Evolutionary conservation across 1,284 basidiomycete genomes (phyloP).

Genomic region (Schizophyllum commune): DNA sequence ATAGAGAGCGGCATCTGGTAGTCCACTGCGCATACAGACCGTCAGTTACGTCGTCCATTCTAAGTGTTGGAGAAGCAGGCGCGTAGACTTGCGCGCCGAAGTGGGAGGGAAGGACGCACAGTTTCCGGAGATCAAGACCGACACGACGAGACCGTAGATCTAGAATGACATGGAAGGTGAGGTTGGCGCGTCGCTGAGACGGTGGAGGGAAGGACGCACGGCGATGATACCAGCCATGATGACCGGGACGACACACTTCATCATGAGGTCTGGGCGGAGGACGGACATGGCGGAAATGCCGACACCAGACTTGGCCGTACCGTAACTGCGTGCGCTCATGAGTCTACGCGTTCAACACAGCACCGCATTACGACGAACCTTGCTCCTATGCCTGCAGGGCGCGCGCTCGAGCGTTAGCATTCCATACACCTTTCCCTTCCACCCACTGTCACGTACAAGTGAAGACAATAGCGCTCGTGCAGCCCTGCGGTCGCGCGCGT

Average conservation of each 20-base stretch:
- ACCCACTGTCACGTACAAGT: conserved; percentile 61
- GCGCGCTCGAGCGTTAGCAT: conserved; percentile 8
- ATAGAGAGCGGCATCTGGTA: conserved; percentile 63
- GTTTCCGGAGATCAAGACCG: conserved; percentile 76
- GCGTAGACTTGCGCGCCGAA: background rate
- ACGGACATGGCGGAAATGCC: conserved; percentile 99
- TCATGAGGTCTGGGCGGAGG: conserved; percentile 89
- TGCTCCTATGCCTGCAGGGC: conserved; percentile 55
- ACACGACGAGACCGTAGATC: conserved; percentile 90
- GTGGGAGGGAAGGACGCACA: conserved; percentile 40
- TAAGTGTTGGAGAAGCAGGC: no score
- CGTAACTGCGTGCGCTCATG: conserved; percentile 49
- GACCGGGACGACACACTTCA: conserved; percentile 94
- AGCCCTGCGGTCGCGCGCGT: conserved; percentile 52
- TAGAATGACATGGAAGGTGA: conserved; percentile 11
- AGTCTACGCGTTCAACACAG: conserved; percentile 3
- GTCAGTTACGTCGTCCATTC: background rate
- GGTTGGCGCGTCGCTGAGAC: background rate
- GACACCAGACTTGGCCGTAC: conserved; percentile 98
- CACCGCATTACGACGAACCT: conserved; percentile 36
- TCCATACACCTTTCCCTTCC: background rate
- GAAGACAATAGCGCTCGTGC: conserved; percentile 95
- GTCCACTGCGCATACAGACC: conserved; percentile 28
- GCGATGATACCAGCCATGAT: conserved; percentile 99
- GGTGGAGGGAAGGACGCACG: conserved; percentile 37